These are phyloP conservation scores for Escovopsis sp. DNA, from an alignment of 2,329 filamentous ascomycete genomes.

Conservation along the genomic window DNA sequence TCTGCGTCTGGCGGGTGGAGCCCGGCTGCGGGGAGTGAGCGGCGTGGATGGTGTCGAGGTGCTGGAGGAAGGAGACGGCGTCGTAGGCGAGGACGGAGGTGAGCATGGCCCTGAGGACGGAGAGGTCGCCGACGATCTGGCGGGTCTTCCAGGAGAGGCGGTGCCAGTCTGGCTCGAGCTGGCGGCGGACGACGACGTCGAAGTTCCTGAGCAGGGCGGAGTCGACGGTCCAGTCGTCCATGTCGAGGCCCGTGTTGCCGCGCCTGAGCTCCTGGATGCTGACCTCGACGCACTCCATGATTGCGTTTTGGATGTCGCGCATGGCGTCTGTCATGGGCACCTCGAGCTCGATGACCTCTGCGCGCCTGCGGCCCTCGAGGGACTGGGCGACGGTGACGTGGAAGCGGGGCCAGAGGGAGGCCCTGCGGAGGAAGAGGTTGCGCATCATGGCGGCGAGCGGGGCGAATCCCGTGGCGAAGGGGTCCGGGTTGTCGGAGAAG, in stretches of 20 bases:
- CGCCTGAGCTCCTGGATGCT: slow-evolving; percentile 92
- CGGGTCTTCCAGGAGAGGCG: slow-evolving; percentile 88
- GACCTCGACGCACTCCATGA: slow-evolving; percentile 90
- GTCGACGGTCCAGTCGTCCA: slow-evolving; percentile 94
- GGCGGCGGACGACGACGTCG: slow-evolving; percentile 72
- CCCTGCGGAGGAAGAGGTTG: slow-evolving; percentile 74
- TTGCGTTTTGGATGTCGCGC: slow-evolving; percentile 83
- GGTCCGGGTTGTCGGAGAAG: slow-evolving; percentile 85
- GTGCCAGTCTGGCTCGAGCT: slow-evolving; percentile 95
- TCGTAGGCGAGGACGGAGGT: slow-evolving; percentile 75
- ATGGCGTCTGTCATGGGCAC: slow-evolving; percentile 92
- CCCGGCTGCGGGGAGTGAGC: slow-evolving; percentile 80
- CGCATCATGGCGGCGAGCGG: slow-evolving; percentile 83
- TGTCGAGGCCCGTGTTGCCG: slow-evolving; percentile 74
- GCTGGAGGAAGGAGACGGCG: slow-evolving; percentile 79
- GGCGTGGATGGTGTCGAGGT: slow-evolving; percentile 85
- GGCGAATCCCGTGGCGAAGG: slow-evolving; percentile 76
- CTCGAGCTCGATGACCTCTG: slow-evolving; percentile 93
- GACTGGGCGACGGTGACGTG: slow-evolving; percentile 82
- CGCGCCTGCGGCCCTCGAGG: slow-evolving; percentile 81
- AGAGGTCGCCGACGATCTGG: slow-evolving; percentile 83
- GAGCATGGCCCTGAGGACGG: slow-evolving; percentile 68
- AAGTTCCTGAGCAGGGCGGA: slow-evolving; percentile 88
- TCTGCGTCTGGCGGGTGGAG: slow-evolving; percentile 75
- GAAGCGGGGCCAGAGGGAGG: slow-evolving; percentile 84